Base-by-base conservation (phyloP, 495 filamentous ascomycete genomes). In the Neurospora pannonica region DNA sequence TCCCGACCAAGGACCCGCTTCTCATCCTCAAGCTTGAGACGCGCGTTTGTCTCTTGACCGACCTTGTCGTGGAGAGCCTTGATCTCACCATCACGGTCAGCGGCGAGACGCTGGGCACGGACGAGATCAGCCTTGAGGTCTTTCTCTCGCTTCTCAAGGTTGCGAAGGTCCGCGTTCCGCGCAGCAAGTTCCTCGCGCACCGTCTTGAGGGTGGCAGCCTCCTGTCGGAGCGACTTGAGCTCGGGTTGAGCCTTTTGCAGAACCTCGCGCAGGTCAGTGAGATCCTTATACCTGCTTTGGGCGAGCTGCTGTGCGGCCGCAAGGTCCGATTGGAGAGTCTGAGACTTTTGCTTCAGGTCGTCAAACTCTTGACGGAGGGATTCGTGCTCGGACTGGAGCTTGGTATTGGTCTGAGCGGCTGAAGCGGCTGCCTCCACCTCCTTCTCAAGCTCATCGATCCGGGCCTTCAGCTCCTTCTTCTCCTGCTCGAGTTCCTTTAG, bases 231-330 rank as follows among this genome's bases (percentile, higher is more conserved):
- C 21, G 85, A 88, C 75, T 88, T 89, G 24, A 98, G 85, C 81
- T 99, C 96, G 1, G 94, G 93, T 75, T 98, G 94, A 11, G 91
- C 85, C 78, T 95, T 97, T 71, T 95, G 91, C 11, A 97, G 83
- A 10, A 93, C 88, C 42, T 93, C 90, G 38, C 91, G 85, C 62
- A 96, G 82, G 43, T 97, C 93, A 0, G 90, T 92, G 3, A 97
- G 83, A 73, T 97, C 94, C 78, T 95, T 97, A 83, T 94, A 98
- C 10, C 97, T 88, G 37, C 89, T 89, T 69, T 94, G 89, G 1
- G 96, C 94, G 24, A 98, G 85, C 79, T 97, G 90, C 77, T 98
- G 88, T 0, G 94, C 92, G 10, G 94, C 95, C 1, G 90, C 92
- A 17, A 98, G 87, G 80, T 99, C 95, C 4, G 91, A 93, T 75